Evolutionary conservation across 345 rosid species (phyloP).

Genomic region (Stellera chamaejasme): DNA sequence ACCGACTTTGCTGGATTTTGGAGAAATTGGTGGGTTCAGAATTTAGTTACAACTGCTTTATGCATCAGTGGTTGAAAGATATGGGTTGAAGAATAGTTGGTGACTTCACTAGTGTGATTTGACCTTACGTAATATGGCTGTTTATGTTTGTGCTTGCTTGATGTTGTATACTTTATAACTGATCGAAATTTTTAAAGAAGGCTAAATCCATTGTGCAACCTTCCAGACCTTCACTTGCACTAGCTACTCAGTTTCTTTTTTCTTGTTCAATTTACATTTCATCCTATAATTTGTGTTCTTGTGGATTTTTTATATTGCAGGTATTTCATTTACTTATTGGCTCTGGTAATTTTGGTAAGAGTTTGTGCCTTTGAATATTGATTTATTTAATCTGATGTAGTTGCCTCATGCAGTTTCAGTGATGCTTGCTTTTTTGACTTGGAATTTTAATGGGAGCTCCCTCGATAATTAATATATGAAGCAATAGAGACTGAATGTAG

Average conservation of each 20-base stretch:
- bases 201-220: too few relatives aligned
- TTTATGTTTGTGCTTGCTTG: not conserved
- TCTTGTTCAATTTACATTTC: too few relatives aligned
- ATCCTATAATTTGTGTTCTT: not conserved
- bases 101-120: not conserved
- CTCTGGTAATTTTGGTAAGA: constrained; percentile 46
- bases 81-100: constrained; percentile 2
- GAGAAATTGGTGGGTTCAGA: constrained; percentile 8
- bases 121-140: not conserved
- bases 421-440: too few relatives aligned
- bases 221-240: too few relatives aligned
- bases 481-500: too few relatives aligned
- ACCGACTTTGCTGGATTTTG: constrained; percentile 10
- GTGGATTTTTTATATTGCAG: constrained; percentile 28
- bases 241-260: too few relatives aligned
- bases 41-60: constrained; percentile 4
- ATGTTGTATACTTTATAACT: constrained; percentile 1
- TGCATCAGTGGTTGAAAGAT: not conserved
- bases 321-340: constrained; percentile 60
- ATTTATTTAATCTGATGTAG: not conserved
- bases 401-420: too few relatives aligned
- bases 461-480: too few relatives aligned
- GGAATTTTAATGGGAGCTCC: too few relatives aligned
- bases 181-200: not conserved
- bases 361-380: not conserved